Base-by-base conservation (phyloP, 176 grass and related monocot species). In the Triticum dicoccoides region DNA sequence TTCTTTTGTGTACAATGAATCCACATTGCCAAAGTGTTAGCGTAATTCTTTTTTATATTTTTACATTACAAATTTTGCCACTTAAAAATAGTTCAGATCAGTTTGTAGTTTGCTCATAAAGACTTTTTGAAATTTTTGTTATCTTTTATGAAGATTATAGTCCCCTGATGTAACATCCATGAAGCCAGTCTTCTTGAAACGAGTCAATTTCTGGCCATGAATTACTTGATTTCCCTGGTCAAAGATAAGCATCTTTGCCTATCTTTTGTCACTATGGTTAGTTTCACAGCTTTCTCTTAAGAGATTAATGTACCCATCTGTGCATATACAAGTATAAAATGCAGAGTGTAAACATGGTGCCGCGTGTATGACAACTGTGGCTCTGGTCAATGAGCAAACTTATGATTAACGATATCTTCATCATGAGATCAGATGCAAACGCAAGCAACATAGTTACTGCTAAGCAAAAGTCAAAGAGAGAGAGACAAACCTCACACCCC, bases 401-500 rank as follows among this genome's bases (percentile, higher is more conserved):
- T 85, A 14, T 81, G 61, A 80, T 76, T 14, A 47, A 84, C 41
- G 67, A 73, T 47, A 84, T 66, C 61, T 21, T 83, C 62, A 68
- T 70, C 51, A 25, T 21, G 85, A 84, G 49, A 70, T 8, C 34
- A 52, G 69, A 76, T 69, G 77, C 59, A 54, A 81, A 76, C 77
- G 69, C 76, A 91, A 87, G 89, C 63, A 88, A 77, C 77, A 4
- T 69, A 80, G 15, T 75, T 49, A 52, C 75, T 85, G 69, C 75
- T 45, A n/a, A 30, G 21, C 68, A 69, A 62, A 87, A 85, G 85
- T 85, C 85, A 81, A 84, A 30, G 1, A n/a, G 56, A n/a, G 56
- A n/a, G 58, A 23, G 8, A 21, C 45, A 38, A 42, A 58, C 58
- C 67, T 68, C 59, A n/a, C 72, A 59, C 69, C 61, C 24, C 3